Evolutionary conservation across 176 grass and related monocot species (phyloP), one percentile per base, ranked within the genome.

Genomic region (Bothriochloa decipiens): DNA sequence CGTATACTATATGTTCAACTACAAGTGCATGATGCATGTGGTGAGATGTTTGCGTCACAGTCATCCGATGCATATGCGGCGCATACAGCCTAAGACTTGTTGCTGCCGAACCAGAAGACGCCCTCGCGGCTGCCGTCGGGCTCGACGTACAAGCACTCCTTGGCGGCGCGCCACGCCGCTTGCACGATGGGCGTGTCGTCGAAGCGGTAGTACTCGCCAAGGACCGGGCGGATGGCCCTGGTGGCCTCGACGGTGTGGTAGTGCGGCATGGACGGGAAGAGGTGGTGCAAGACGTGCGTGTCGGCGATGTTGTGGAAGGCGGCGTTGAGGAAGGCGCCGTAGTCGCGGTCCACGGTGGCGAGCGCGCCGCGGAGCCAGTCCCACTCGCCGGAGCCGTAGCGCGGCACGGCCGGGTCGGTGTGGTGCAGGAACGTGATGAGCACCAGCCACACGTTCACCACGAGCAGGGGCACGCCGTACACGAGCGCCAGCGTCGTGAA

Each of bases 61-160:
- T n/a, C 47, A 50, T 50, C 18, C 18, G 7, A 55, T 55, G 50
- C 49, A n/a, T n/a, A n/a, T n/a, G n/a, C n/a, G n/a, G n/a, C n/a
- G n/a, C n/a, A 53, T 53, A 2, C 20, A n/a, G n/a, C 20, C 53
- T 58, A 58, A 1, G 53, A 58, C 2, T 92, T 58, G 22, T 86
- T 83, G 79, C 75, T 88, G 43, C 77, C 81, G 72, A 88, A 92
- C 90, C 90, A 92, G 52, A 80, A 86, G 8, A 92, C 82, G 17
- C 90, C 90, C 23, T 77, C 74, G 27, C 28, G 64, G 3, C 58
- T 8, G 2, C 22, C 22, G 22, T 60, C 57, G 8, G 57, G 22
- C 57, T 11, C 55, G 55, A 60, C 57, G 22, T 60, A 60, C 57
- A 60, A 25, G 57, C 57, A 60, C 57, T 60, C 57, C 57, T 60